These are phyloP conservation scores for Stenogyne calaminthoides DNA, from an alignment of 305 asterid genomes.

Conservation along the genomic window DNA sequence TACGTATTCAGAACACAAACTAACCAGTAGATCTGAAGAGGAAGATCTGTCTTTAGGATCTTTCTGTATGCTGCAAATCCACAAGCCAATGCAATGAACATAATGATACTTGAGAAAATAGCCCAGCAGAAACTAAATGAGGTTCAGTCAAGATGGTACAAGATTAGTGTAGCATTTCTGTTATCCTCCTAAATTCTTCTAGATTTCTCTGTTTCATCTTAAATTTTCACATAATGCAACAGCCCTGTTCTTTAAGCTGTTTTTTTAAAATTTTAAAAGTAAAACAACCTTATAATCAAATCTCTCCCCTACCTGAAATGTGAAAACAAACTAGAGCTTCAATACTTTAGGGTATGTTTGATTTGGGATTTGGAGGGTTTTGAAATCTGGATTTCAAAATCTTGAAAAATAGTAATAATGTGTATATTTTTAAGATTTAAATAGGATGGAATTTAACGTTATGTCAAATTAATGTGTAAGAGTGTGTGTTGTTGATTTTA, in stretches of 20 bases:
- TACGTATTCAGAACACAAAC: constrained; percentile 17
- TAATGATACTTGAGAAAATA: constrained; percentile 10
- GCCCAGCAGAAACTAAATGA: not conserved
- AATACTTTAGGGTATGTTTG: not conserved
- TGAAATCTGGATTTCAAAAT: too few species aligned
- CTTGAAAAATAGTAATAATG: too few species aligned
- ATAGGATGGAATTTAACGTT: too few species aligned
- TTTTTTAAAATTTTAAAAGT: too few species aligned
- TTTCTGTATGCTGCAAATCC: constrained; percentile 79
- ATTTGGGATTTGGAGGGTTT: too few species aligned
- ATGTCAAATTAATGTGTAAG: too few species aligned
- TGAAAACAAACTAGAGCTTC: not conserved
- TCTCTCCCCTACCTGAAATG: not conserved
- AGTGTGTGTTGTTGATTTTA: too few species aligned
- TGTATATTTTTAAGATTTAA: too few species aligned
- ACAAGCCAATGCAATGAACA: constrained; percentile 15
- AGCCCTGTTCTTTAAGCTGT: not conserved
- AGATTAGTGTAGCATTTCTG: not conserved
- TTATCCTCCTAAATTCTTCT: not conserved
- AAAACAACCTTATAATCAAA: not conserved
- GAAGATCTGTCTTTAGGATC: constrained; percentile 84
- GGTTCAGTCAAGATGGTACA: not conserved
- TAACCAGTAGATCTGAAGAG: constrained; percentile 83
- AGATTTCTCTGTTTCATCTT: not conserved
- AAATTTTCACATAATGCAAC: not conserved